Conservation (phyloP, 441 rosid genomes). For the Euphorbia neoarborescens region DNA sequence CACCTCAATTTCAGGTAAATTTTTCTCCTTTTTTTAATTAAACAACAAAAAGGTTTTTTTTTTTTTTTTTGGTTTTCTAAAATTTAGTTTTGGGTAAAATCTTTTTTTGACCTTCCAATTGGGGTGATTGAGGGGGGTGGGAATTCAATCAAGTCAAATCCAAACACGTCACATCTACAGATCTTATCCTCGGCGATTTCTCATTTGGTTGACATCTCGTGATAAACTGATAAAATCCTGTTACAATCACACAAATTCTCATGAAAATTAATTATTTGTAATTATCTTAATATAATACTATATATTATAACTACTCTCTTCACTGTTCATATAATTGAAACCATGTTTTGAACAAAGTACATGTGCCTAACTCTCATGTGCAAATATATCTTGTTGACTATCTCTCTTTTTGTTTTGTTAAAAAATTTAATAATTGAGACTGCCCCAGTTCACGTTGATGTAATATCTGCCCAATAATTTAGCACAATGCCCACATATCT, state of each 20-base stretch:
- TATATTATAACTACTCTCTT: no score
- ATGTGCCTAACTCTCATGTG: conserved; percentile 26
- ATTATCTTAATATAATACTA: not conserved
- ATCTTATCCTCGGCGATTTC: conserved; percentile 51
- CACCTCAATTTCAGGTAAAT: conserved; percentile 20
- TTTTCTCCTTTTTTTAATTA: not conserved
- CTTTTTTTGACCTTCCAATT: conserved; percentile 9
- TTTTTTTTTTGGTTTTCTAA: not conserved
- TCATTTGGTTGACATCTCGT: conserved; percentile 41
- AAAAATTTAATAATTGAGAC: conserved; percentile 10
- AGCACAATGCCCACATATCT: not conserved
- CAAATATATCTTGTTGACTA: conserved; percentile 16
- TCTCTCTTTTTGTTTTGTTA: not conserved
- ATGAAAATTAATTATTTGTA: not conserved
- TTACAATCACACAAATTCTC: conserved; percentile 12
- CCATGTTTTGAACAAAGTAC: not conserved
- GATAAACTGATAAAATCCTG: conserved; percentile 45
- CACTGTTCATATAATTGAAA: not conserved
- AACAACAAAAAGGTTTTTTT: not conserved
- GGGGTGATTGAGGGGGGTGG: conserved; percentile 6
- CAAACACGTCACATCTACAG: conserved; percentile 38
- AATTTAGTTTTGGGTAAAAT: not conserved
- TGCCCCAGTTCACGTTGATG: not conserved
- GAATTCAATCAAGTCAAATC: conserved; percentile 27
- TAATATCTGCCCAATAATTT: not conserved